A percentile compares a stretch with the other conserved stretches of the same genome.
These are phyloP conservation scores for Panellus pusillus DNA, from an alignment of 768 basidiomycete genomes.

Conservation along the genomic window DNA sequence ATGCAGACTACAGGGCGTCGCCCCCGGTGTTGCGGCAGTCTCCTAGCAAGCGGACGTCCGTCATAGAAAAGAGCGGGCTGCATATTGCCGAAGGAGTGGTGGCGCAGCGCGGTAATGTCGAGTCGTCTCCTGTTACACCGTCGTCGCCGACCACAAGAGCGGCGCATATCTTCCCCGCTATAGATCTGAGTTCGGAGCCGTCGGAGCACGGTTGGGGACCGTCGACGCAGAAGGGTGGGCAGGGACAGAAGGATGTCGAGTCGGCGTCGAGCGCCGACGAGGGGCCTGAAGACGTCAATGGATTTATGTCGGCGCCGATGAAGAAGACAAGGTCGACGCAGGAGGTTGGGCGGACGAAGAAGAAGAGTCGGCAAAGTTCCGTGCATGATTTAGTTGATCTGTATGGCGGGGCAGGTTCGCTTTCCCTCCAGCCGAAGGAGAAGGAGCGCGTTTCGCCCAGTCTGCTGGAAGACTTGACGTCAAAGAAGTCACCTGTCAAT, in stretches of 20 bases:
- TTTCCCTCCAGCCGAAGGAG: constrained; percentile 37
- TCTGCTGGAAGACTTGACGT: constrained; percentile 22
- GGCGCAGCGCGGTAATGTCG: constrained; percentile 34
- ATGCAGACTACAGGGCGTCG: constrained; percentile 9
- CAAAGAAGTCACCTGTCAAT: constrained; percentile 9
- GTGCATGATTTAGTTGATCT: constrained; percentile 82
- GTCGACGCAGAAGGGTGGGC: constrained; percentile 21
- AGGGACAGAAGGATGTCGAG: constrained; percentile 30
- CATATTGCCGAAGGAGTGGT: constrained; percentile 38
- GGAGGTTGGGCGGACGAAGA: constrained; percentile 32
- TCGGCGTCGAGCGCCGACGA: constrained; percentile 63
- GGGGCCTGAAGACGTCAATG: constrained; percentile 48
- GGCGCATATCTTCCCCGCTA: constrained; percentile 24
- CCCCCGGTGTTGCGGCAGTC: constrained; percentile 63
- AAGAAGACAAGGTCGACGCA: constrained; percentile 25
- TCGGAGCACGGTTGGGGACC: constrained; percentile 14
- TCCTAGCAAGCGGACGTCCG: constrained; percentile 71
- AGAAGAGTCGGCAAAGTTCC: constrained; percentile 70
- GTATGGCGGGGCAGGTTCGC: constrained; percentile 58
- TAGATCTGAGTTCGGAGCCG: constrained; percentile 50
- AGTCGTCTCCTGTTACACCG: constrained; percentile 24
- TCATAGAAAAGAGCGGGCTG: constrained; percentile 50
- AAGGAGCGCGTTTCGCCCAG: constrained; percentile 32
- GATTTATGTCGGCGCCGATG: constrained; percentile 25
- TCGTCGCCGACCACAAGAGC: constrained; percentile 20